Evolutionary conservation across 768 basidiomycete species (phyloP).

Genomic region (Tricholoma terreum): DNA sequence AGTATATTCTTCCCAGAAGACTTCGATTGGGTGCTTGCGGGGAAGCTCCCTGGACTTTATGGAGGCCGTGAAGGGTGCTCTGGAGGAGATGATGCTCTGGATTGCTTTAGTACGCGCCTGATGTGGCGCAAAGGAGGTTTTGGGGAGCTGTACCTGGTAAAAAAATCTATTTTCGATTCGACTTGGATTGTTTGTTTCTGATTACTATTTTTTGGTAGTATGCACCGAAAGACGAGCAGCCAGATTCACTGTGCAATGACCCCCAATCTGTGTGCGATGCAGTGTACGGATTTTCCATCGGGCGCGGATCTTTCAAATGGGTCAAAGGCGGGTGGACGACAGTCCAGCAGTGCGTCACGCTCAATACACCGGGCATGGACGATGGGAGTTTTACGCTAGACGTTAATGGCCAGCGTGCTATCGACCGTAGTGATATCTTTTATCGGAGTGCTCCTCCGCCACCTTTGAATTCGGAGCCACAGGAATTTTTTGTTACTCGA

Average conservation of each 20-base stretch:
- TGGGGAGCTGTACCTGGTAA: constrained; percentile 76
- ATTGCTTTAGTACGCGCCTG: constrained; percentile 80
- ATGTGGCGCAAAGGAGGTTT: constrained; percentile 74
- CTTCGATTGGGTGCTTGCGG: constrained; percentile 78
- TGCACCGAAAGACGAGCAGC: constrained; percentile 71
- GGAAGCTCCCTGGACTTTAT: constrained; percentile 83
- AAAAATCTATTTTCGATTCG: constrained; percentile 19
- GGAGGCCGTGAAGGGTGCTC: constrained; percentile 68
- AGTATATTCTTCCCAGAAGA: constrained; percentile 72
- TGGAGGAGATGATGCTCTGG: constrained; percentile 65
- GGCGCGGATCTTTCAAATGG: constrained; percentile 68
- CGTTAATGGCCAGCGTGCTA: constrained; percentile 56
- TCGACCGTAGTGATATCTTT: constrained; percentile 55
- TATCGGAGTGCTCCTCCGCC: constrained; percentile 46
- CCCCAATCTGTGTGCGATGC: constrained; percentile 60
- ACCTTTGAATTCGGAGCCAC: neutral
- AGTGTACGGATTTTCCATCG: constrained; percentile 71
- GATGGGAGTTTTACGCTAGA: constrained; percentile 65
- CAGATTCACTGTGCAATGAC: constrained; percentile 52
- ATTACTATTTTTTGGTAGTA: constrained; percentile 43
- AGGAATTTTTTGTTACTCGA: neutral
- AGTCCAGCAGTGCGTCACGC: constrained; percentile 60
- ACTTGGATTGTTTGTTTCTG: neutral
- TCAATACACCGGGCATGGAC: constrained; percentile 72
- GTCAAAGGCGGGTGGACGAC: constrained; percentile 65